These are phyloP conservation scores for Dactylellina leptospora DNA, from an alignment of 2,329 filamentous ascomycete species.

Conservation along the genomic window DNA sequence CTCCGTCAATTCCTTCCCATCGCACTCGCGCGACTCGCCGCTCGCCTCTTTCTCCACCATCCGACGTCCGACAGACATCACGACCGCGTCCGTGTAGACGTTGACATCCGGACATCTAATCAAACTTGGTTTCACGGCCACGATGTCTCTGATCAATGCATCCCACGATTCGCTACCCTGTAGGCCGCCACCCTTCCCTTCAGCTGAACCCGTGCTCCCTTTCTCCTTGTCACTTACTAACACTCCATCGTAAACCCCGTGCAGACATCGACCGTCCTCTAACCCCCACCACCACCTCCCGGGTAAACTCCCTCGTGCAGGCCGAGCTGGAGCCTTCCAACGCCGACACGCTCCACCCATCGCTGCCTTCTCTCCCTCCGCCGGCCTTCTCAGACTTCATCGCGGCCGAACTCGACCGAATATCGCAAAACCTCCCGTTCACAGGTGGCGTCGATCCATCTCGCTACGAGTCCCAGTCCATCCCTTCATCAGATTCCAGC, in stretches of 20 bases:
- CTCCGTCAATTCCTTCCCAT: no score
- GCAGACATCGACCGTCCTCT: slow-evolving; percentile 83
- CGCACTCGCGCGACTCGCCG: slow-evolving; percentile 7
- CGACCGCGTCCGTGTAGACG: not conserved
- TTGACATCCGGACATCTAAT: not conserved
- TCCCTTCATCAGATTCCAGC: slow-evolving; percentile 59
- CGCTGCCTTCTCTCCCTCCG: slow-evolving; percentile 66
- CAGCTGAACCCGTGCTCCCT: slow-evolving; percentile 37
- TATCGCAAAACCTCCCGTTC: slow-evolving; percentile 70
- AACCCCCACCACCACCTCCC: slow-evolving; percentile 69
- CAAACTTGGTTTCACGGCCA: slow-evolving; percentile 24
- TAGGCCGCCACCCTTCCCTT: slow-evolving; percentile 60
- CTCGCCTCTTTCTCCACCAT: not conserved
- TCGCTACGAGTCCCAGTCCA: slow-evolving; percentile 82
- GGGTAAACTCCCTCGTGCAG: slow-evolving; percentile 75
- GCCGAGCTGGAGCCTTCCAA: slow-evolving; percentile 69
- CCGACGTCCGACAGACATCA: not conserved
- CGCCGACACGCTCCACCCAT: slow-evolving; percentile 66
- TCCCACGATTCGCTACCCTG: slow-evolving; percentile 83
- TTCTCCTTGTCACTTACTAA: not conserved
- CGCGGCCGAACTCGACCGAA: slow-evolving; percentile 72
- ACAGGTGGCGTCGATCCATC: slow-evolving; percentile 73
- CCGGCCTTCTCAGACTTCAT: slow-evolving; percentile 73
- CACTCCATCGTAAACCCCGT: not conserved
- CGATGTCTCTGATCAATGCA: slow-evolving; percentile 74